Conservation (phyloP, 371 early-diverging fungal genomes). For the Circinella umbellata region DNA sequence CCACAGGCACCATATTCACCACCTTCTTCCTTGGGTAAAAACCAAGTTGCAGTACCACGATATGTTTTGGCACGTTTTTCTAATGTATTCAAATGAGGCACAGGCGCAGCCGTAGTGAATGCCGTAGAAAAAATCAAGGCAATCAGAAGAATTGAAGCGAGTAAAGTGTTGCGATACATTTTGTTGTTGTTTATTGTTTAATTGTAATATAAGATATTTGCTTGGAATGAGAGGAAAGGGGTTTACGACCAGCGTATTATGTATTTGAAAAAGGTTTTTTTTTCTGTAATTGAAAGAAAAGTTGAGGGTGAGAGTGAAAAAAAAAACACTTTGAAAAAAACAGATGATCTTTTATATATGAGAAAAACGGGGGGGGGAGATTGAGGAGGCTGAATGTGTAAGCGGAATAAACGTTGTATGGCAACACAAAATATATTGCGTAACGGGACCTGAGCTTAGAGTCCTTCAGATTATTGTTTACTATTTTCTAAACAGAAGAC, state of each 20-base stretch:
- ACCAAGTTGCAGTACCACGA: conserved; percentile 30
- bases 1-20: conserved; percentile 34
- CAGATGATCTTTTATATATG: not conserved
- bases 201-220: not conserved
- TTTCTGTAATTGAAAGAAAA: conserved; percentile 13
- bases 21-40: conserved; percentile 27
- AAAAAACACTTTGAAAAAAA: conserved; percentile 1
- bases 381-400: no score
- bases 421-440: conserved; percentile 11
- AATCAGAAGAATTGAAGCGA: conserved; percentile 7
- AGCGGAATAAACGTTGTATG: not conserved
- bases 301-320: not conserved
- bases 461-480: no score
- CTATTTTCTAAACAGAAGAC: not conserved
- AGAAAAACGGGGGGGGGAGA: not conserved
- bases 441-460: not conserved
- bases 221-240: conserved; percentile 12
- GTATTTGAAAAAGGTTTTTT: not conserved
- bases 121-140: not conserved
- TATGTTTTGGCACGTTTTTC: conserved; percentile 23
- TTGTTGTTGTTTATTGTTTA: conserved; percentile 7
- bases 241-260: conserved; percentile 27
- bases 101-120: conserved; percentile 20
- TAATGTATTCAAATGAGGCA: conserved; percentile 4
- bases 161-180: conserved; percentile 13